These are phyloP conservation scores for Psilocybe azurescens DNA, from an alignment of 768 basidiomycete species.

Conservation along the genomic window DNA sequence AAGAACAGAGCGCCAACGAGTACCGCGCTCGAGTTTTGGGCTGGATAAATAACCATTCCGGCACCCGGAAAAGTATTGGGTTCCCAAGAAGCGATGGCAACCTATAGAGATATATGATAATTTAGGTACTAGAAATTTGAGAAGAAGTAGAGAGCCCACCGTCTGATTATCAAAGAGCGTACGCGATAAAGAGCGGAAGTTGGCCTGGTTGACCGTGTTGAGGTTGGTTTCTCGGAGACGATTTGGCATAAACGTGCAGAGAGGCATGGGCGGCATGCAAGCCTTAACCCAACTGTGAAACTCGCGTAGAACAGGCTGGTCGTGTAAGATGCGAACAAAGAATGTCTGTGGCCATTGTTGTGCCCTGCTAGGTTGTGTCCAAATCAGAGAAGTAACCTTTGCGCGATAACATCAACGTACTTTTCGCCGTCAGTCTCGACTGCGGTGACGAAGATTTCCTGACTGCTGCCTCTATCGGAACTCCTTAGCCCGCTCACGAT, in stretches of 20 bases:
- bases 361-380: constrained; percentile 45
- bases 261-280: constrained; percentile 47
- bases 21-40: constrained; percentile 54
- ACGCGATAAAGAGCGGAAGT: constrained; percentile 59
- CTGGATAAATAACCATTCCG: constrained; percentile 59
- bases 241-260: constrained; percentile 70
- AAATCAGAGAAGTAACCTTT: constrained; percentile 31
- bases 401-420: constrained; percentile 43
- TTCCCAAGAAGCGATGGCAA: constrained; percentile 59
- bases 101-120: constrained; percentile 33
- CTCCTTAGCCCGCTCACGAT: constrained; percentile 53
- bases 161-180: constrained; percentile 56
- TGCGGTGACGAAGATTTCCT: constrained; percentile 63
- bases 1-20: constrained; percentile 59
- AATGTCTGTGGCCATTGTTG: constrained; percentile 61
- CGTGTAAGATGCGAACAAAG: constrained; percentile 48
- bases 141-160: constrained; percentile 32
- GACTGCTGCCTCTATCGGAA: constrained; percentile 51
- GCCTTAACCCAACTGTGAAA: constrained; percentile 57
- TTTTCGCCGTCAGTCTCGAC: constrained; percentile 76
- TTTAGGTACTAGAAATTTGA: not conserved
- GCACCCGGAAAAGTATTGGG: constrained; percentile 48
- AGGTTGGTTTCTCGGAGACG: constrained; percentile 53
- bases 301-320: constrained; percentile 47
- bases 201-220: constrained; percentile 55